phyloP scores from a whole-genome alignment of 441 rosid genomes.

The Adansonia gregorii region DNA sequence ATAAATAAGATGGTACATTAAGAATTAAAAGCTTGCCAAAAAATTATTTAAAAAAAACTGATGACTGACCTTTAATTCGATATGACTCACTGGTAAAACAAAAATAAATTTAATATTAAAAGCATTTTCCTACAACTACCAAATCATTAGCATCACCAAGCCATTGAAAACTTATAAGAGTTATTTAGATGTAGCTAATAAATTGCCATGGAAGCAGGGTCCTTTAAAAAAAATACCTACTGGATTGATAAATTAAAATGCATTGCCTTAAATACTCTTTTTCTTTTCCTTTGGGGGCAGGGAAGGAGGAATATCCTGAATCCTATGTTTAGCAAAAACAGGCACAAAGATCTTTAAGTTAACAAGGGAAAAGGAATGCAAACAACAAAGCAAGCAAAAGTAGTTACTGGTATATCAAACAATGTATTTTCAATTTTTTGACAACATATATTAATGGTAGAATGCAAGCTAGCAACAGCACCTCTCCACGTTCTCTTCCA shows the following conservation, averaged over 20 bases:
- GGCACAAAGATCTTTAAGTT: neutral
- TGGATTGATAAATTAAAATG: constrained; percentile 19
- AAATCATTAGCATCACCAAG: constrained; percentile 11
- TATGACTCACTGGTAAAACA: constrained; percentile 1
- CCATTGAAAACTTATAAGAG: neutral
- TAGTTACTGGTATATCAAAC: neutral
- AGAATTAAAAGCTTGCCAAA: neutral
- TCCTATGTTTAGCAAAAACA: constrained; percentile 15
- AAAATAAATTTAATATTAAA: constrained; percentile 9
- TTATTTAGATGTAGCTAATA: neutral
- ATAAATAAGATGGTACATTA: neutral
- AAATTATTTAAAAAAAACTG: neutral
- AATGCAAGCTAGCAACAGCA: constrained; percentile 31
- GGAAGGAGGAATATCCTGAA: constrained; percentile 14
- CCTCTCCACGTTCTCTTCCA: constrained; percentile 99
- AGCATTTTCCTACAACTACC: constrained; percentile 1
- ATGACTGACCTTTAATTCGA: neutral
- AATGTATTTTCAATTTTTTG: neutral
- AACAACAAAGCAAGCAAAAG: constrained; percentile 8
- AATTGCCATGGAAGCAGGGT: neutral
- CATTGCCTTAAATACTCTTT: neutral
- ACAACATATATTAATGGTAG: constrained; percentile 4
- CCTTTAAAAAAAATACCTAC: constrained; percentile 3
- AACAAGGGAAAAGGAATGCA: neutral
- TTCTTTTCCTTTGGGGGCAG: neutral